phyloP scores from a whole-genome alignment of 2,329 filamentous ascomycete genomes.

The Fusarium hainanense region DNA sequence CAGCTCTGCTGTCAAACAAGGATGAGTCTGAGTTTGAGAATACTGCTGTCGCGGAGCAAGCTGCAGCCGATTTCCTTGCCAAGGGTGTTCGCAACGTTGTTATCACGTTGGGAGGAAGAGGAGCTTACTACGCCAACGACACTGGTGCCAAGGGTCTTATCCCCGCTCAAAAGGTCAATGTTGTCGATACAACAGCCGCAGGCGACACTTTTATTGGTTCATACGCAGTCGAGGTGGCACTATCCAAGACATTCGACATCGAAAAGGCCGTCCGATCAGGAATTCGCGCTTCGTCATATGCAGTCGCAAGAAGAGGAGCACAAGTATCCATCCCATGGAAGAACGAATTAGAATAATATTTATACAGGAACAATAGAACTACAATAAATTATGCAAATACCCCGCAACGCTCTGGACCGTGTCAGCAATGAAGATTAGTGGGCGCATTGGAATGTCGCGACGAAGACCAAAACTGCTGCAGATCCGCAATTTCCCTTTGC shows the following conservation, averaged over 20 bases:
- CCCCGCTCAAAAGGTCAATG: constrained; percentile 74
- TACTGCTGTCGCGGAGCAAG: constrained; percentile 55
- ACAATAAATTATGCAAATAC: background rate
- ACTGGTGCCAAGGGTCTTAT: constrained; percentile 60
- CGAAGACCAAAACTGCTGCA: constrained; percentile 20
- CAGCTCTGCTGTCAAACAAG: constrained; percentile 73
- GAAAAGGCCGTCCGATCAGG: constrained; percentile 8
- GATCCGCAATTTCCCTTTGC: constrained; percentile 4
- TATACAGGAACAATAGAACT: background rate
- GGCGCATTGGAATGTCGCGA: constrained; percentile 18
- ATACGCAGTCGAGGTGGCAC: constrained; percentile 66
- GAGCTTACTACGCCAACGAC: constrained; percentile 72
- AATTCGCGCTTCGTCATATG: constrained; percentile 13
- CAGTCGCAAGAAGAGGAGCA: constrained; percentile 12
- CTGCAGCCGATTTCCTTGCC: constrained; percentile 70
- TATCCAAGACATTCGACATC: background rate
- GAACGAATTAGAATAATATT: background rate
- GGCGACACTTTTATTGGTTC: constrained; percentile 94
- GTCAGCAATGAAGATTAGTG: background rate
- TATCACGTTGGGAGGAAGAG: constrained; percentile 84
- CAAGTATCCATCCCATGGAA: constrained; percentile 26
- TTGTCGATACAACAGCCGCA: constrained; percentile 93
- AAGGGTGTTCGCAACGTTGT: constrained; percentile 81
- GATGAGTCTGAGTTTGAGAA: constrained; percentile 61
- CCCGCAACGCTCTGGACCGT: background rate